Evolutionary conservation across 495 filamentous ascomycete species (phyloP).

Genomic region (Apiosordaria backusii): DNA sequence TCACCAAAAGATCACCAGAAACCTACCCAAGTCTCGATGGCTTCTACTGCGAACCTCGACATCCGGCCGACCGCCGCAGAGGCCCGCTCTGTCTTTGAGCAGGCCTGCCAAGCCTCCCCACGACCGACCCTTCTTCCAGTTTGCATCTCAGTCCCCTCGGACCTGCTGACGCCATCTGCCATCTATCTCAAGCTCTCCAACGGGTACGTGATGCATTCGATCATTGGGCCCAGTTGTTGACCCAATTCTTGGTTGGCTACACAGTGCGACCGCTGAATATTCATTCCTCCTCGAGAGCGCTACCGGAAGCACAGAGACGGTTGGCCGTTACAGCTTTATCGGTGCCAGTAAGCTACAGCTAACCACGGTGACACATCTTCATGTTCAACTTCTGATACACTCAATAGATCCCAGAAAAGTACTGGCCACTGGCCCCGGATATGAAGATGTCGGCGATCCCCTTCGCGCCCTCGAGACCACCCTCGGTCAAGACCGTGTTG

Average conservation of each 20-base stretch:
- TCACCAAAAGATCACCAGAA: background rate
- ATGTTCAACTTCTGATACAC: conserved; percentile 6
- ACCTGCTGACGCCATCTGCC: conserved; percentile 83
- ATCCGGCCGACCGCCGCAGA: conserved; percentile 27
- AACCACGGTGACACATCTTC: background rate
- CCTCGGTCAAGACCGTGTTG: conserved; percentile 70
- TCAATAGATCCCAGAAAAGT: conserved; percentile 64
- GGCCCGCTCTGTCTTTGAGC: conserved; percentile 28
- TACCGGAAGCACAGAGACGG: conserved; percentile 84
- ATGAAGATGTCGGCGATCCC: conserved; percentile 79
- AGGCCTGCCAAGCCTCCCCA: conserved; percentile 22
- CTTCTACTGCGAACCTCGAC: conserved; percentile 26
- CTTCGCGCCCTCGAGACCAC: conserved; percentile 76
- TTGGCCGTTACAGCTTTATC: conserved; percentile 92
- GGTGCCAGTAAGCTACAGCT: conserved; percentile 57
- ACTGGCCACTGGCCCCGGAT: conserved; percentile 79
- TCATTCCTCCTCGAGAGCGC: conserved; percentile 95
- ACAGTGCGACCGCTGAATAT: conserved; percentile 64
- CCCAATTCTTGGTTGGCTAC: conserved; percentile 5
- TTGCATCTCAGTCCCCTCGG: conserved; percentile 80
- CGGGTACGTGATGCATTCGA: conserved; percentile 21
- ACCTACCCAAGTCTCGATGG: conserved; percentile 15
- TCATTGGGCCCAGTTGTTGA: background rate
- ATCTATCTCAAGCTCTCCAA: conserved; percentile 82
- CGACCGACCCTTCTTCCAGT: conserved; percentile 76